A percentile compares a stretch with the other conserved stretches of the same genome.
These are phyloP conservation scores for Fomitopsis serialis DNA, from an alignment of 768 basidiomycete genomes.

Conservation along the genomic window DNA sequence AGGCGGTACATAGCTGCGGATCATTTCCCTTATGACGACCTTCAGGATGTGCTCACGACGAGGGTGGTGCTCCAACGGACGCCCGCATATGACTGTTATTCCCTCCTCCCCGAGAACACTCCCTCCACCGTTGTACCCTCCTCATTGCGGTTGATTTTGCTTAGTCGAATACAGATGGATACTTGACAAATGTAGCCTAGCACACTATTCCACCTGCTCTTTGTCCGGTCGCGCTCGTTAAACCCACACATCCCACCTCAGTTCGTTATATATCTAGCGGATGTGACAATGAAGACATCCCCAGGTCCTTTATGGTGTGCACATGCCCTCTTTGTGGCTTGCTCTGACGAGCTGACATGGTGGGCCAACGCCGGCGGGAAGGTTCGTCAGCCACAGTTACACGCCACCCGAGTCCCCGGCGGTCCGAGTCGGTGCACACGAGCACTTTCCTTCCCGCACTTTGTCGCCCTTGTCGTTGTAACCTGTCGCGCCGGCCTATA, in stretches of 20 bases:
- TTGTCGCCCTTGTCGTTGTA: too few species aligned
- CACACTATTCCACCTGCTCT: not conserved
- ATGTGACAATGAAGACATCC: not conserved
- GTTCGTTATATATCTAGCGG: not conserved
- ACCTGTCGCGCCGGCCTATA: too few species aligned
- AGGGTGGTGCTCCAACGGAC: too few species aligned
- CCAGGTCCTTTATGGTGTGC: too few species aligned
- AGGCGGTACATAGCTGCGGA: not conserved
- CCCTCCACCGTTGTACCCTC: not conserved
- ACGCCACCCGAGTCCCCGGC: too few species aligned
- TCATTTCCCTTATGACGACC: not conserved
- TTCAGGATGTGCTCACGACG: not conserved
- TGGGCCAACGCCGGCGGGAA: too few species aligned
- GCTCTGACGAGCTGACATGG: too few species aligned
- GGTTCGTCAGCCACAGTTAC: too few species aligned
- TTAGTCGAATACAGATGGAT: not conserved
- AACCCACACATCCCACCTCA: not conserved
- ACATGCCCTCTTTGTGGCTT: too few species aligned
- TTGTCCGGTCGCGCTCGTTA: not conserved
- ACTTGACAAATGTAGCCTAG: not conserved
- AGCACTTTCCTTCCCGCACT: too few species aligned
- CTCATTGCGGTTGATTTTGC: not conserved
- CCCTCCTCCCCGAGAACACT: not conserved
- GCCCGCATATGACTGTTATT: not conserved
- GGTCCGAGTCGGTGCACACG: too few species aligned